Conservation (phyloP, 352 stramenopile genomes). For the Blastocystis sp. region DNA sequence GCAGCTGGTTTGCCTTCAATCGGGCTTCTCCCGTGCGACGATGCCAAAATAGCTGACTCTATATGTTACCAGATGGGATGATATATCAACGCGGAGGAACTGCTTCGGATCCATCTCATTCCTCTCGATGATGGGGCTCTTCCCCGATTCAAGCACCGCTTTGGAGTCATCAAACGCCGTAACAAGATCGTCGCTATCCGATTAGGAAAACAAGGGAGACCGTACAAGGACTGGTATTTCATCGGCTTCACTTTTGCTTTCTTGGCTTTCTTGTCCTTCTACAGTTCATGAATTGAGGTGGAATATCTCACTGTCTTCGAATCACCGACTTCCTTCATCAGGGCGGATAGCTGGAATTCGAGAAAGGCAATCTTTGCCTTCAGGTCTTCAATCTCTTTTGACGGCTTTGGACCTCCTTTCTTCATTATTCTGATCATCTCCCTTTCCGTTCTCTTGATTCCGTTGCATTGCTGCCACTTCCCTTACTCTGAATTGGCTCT, state of each 20-base stretch:
- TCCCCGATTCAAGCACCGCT: not conserved
- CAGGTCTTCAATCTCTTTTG: not conserved
- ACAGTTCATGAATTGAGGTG: not conserved
- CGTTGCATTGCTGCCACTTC: no score
- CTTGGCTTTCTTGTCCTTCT: not conserved
- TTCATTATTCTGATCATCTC: no score
- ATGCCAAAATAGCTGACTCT: conserved; percentile 23
- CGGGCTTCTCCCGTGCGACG: conserved; percentile 2
- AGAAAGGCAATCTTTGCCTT: conserved; percentile 14
- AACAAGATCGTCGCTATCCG: conserved; percentile 26
- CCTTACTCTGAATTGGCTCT: no score
- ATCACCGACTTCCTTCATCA: not conserved
- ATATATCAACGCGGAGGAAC: not conserved
- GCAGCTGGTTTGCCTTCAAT: conserved; percentile 29
- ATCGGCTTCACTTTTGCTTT: conserved; percentile 6
- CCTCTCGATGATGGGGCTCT: conserved; percentile 3
- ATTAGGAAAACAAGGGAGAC: not conserved
- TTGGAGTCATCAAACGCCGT: conserved; percentile 18
- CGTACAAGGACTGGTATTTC: conserved; percentile 41
- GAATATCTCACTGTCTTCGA: not conserved
- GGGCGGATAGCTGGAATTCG: not conserved
- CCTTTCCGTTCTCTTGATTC: no score
- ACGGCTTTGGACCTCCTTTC: no score
- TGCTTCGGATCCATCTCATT: not conserved
- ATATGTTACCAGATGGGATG: not conserved